phyloP scores from a whole-genome alignment of 164 flowering plant genomes.

The Kalanchoe fedtschenkoi region DNA sequence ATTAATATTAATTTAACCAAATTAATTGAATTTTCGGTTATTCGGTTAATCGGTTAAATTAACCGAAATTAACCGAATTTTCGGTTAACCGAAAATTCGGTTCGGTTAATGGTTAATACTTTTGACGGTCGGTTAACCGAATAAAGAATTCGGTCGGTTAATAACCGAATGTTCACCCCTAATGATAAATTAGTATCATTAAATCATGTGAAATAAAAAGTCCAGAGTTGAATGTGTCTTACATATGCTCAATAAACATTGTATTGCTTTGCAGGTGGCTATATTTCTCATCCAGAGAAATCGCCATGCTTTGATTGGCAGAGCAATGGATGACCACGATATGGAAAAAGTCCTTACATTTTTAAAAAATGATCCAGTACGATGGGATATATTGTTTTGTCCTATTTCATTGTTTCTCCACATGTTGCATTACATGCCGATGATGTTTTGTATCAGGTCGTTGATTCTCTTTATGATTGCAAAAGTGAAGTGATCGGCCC shows the following conservation, averaged over 20 bases:
- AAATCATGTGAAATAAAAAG: neutral
- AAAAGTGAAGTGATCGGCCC: slow-evolving; percentile 99
- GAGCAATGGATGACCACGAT: slow-evolving; percentile 96
- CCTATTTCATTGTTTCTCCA: neutral
- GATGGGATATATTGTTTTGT: neutral
- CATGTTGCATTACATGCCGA: slow-evolving; percentile 1
- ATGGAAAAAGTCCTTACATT: slow-evolving; percentile 78
- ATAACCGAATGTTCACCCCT: too few species aligned
- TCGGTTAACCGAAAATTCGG: too few species aligned
- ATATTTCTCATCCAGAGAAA: slow-evolving; percentile 94
- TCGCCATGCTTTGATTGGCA: slow-evolving; percentile 90
- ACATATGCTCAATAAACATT: slow-evolving; percentile 1
- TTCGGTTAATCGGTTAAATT: too few species aligned
- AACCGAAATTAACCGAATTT: too few species aligned
- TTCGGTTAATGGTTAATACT: too few species aligned
- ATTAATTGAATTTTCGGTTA: too few species aligned
- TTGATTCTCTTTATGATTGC: slow-evolving; percentile 91
- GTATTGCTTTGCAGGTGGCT: slow-evolving; percentile 59
- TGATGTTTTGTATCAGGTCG: slow-evolving; percentile 44
- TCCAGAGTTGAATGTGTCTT: neutral
- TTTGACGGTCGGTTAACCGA: too few species aligned
- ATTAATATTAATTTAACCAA: too few species aligned
- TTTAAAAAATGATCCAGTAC: slow-evolving; percentile 82
- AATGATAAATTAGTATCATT: too few species aligned
- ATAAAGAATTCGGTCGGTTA: too few species aligned